Conservation (phyloP, 306 rosid genomes). For the Myrica gale region DNA sequence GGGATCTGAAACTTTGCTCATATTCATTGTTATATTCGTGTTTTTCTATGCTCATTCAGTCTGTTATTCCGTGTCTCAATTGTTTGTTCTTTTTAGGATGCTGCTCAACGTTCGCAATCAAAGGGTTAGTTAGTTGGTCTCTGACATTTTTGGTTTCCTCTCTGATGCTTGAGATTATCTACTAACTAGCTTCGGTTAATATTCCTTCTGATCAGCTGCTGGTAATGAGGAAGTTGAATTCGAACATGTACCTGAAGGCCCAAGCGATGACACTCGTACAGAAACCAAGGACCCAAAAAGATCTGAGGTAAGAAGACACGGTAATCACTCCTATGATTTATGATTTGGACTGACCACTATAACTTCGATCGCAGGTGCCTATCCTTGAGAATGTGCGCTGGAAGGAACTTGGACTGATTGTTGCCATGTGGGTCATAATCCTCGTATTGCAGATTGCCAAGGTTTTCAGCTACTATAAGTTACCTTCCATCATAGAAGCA, state of each 20-base stretch:
- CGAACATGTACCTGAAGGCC: slow-evolving; percentile 65
- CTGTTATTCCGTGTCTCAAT: slow-evolving; percentile 13
- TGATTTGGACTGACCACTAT: slow-evolving; percentile 14
- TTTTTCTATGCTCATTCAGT: background rate
- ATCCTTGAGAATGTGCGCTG: slow-evolving; percentile 63
- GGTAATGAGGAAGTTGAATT: slow-evolving; percentile 50
- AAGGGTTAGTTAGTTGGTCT: slow-evolving; percentile 56
- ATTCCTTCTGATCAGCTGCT: slow-evolving; percentile 39
- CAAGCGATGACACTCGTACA: slow-evolving; percentile 23
- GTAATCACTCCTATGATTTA: background rate
- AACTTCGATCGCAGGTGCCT: slow-evolving; percentile 64
- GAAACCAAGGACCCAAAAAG: slow-evolving; percentile 30
- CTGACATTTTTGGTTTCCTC: background rate
- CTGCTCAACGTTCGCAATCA: slow-evolving; percentile 45
- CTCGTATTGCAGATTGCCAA: slow-evolving; percentile 69
- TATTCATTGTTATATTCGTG: background rate
- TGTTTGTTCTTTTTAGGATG: slow-evolving; percentile 49
- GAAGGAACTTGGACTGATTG: slow-evolving; percentile 84
- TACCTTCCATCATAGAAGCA: background rate
- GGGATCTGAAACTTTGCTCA: background rate
- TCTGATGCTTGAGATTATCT: background rate
- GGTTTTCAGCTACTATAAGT: slow-evolving; percentile 43
- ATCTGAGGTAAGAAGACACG: slow-evolving; percentile 29
- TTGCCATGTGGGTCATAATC: slow-evolving; percentile 76
- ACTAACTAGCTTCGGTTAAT: background rate